phyloP scores from a whole-genome alignment of 2,329 filamentous ascomycete genomes.

The Pochonia chlamydosporia region DNA sequence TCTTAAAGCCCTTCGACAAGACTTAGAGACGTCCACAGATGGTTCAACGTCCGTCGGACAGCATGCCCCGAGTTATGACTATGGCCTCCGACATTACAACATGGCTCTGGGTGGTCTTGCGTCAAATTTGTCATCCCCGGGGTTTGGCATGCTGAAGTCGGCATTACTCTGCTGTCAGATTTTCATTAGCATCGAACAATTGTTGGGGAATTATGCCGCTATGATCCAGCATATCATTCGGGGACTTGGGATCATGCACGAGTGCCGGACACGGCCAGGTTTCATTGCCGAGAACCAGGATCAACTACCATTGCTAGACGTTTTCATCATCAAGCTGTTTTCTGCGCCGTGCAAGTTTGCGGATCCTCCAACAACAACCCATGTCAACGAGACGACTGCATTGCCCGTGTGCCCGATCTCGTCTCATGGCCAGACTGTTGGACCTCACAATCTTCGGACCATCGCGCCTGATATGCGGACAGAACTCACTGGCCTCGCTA shows the following conservation, averaged over 20 bases:
- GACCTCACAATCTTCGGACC: conserved; percentile 18
- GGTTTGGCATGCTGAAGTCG: conserved; percentile 25
- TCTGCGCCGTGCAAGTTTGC: conserved; percentile 35
- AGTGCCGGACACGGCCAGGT: conserved; percentile 31
- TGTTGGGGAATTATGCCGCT: conserved; percentile 30
- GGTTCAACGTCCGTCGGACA: conserved; percentile 17
- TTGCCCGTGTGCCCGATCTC: not conserved
- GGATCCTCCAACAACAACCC: conserved; percentile 18
- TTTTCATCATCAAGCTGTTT: conserved; percentile 37
- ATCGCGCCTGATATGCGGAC: conserved; percentile 32
- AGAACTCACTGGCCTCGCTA: conserved; percentile 26
- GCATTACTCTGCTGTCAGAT: conserved; percentile 40
- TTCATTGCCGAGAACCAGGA: conserved; percentile 19
- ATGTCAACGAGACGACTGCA: conserved; percentile 11
- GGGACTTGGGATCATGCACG: conserved; percentile 37
- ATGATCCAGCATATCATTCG: conserved; percentile 37
- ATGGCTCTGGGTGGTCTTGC: conserved; percentile 34
- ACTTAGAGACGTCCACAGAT: conserved; percentile 29
- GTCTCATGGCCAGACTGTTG: conserved; percentile 11
- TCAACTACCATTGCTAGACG: conserved; percentile 31
- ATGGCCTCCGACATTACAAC: conserved; percentile 36
- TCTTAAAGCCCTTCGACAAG: conserved; percentile 32
- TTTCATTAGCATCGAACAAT: conserved; percentile 42
- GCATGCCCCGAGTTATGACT: conserved; percentile 24
- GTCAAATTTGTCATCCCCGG: conserved; percentile 28